Percentiles rank a stretch among this genome's conserved stretches.
Evolutionary conservation across 2,329 filamentous ascomycete genomes (phyloP).

Genomic region (Diaporthe velutina): DNA sequence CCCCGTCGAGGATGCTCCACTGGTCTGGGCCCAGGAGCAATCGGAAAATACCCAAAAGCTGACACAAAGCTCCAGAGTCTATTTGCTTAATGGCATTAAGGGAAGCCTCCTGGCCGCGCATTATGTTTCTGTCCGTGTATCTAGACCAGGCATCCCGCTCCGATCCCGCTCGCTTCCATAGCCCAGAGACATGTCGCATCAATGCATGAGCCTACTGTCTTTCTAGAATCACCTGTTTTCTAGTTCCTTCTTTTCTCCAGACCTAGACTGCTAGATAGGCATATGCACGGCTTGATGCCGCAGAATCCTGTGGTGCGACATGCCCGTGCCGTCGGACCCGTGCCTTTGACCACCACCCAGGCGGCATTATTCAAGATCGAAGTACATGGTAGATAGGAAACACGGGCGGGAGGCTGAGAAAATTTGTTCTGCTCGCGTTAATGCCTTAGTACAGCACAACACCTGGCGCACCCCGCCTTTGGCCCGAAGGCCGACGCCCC

Average conservation of each 20-base stretch:
- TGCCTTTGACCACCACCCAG: conserved; percentile 12
- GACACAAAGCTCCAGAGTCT: conserved; percentile 19
- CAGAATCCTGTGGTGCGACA: conserved; percentile 17
- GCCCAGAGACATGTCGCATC: conserved; percentile 8
- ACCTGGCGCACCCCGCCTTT: neutral
- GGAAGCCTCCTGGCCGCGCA: conserved; percentile 2
- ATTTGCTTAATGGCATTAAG: conserved; percentile 12
- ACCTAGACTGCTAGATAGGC: neutral
- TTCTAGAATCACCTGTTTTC: neutral
- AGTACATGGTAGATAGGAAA: neutral
- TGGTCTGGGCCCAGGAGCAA: conserved; percentile 1
- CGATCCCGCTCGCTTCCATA: no score
- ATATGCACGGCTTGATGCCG: conserved; percentile 17
- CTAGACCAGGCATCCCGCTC: neutral
- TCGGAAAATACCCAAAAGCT: neutral
- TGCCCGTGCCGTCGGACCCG: conserved; percentile 23
- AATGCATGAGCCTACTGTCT: conserved; percentile 11
- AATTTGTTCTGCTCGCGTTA: neutral
- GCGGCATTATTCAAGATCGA: conserved; percentile 12
- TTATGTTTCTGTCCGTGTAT: neutral
- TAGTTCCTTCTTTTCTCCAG: neutral
- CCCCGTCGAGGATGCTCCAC: neutral
- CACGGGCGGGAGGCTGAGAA: neutral
- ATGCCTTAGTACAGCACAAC: neutral
- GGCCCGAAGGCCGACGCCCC: conserved; percentile 1